Evolutionary conservation across 2,329 filamentous ascomycete genomes (phyloP), one percentile per base, ranked within the genome.

Genomic region (Dendrostoma leiphaemia): DNA sequence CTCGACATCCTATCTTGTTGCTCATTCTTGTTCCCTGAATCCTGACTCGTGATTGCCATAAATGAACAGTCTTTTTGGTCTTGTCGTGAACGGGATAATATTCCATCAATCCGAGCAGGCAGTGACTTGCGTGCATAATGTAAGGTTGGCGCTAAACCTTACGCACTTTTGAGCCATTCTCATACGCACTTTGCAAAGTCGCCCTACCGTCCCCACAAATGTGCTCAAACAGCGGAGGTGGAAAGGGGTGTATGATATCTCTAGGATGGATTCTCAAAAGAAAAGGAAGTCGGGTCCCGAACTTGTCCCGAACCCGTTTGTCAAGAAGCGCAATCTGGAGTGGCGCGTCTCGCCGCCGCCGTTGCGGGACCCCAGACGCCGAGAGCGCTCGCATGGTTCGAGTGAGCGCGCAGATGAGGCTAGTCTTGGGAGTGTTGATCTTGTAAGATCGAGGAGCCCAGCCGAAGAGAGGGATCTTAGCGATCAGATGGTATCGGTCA

Each of bases 251-350:
- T 21, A 28, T 12, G 9, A 6, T 28, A 21, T 12, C 17, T 7
- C 9, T 9, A 21, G 15, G 8, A 38, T 37, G 26, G 9, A 34
- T 29, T 29, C 34, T 8, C n/a, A 31, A 9, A 34, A 21, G 60
- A 19, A 53, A 54, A 24, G 45, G 26, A 47, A 28, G n/a, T 28
- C 40, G 31, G 69, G 67, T 51, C 67, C 69, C 2, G 58, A 62
- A 21, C 61, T 78, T 48, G 71, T 77, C 8, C 57, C 69, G 2
- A 78, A 78, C 48, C 74, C 76, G 1, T 74, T 76, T 55, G 71
- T 77, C 57, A 79, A 79, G 63, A 75, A 71, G 57, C 66, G 67
- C 21, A 78, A 79, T 56, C 66, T 77, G 6, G 59, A 70, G 60
- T 79, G 75, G 76, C 47, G 51, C 13, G 41, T 54, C 41, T 57